phyloP scores from a whole-genome alignment of 23 red algal species.

The Gracilaria gracilis region DNA sequence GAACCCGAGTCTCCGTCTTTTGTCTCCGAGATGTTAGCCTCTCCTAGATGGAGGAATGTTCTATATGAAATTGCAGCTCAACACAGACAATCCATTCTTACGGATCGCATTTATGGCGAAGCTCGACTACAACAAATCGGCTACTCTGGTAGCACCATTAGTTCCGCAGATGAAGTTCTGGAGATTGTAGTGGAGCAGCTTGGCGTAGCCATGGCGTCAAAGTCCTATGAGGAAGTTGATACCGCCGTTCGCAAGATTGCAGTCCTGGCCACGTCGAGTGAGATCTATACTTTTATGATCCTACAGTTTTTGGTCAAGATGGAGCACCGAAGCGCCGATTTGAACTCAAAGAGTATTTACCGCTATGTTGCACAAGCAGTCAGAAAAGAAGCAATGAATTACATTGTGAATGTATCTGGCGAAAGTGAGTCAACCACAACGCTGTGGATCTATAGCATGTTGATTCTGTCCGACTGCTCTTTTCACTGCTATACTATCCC shows the following conservation, averaged over 20 bases:
- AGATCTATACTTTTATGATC: background rate
- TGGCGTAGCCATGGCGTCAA: background rate
- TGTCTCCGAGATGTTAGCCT: background rate
- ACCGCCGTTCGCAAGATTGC: background rate
- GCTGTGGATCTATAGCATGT: conserved; percentile 14
- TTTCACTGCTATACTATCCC: background rate
- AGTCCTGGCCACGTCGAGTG: background rate
- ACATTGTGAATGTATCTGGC: background rate
- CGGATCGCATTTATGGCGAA: conserved; percentile 1
- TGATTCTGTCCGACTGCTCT: background rate
- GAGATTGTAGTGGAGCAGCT: background rate
- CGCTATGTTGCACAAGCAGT: conserved; percentile 1
- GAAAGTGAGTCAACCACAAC: background rate
- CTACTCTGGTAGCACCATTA: background rate
- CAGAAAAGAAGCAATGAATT: conserved; percentile 4
- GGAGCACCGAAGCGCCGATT: background rate
- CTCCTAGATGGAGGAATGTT: conserved; percentile 5
- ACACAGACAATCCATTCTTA: background rate
- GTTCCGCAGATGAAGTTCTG: background rate
- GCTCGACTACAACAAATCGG: conserved; percentile 6
- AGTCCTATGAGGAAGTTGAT: background rate
- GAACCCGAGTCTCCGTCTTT: background rate
- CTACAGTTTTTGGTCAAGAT: background rate
- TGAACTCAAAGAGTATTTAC: background rate
- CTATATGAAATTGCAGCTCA: background rate